These are phyloP conservation scores for Phoenix dactylifera DNA, from an alignment of 176 grass and related monocot species.

Conservation along the genomic window DNA sequence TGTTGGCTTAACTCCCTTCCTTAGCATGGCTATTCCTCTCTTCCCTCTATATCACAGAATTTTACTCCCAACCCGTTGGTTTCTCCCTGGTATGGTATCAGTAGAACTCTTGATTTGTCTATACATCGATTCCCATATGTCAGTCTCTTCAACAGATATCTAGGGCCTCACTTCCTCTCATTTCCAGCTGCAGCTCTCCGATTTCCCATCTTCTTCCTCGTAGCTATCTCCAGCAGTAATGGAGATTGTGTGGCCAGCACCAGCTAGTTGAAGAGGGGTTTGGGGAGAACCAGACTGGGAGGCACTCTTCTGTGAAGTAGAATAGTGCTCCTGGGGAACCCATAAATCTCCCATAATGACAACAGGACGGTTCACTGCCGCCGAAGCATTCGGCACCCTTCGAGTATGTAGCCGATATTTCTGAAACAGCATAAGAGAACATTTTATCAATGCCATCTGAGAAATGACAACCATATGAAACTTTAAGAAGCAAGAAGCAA, in stretches of 20 bases:
- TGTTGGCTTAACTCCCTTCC: background rate
- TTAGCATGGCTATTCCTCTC: background rate
- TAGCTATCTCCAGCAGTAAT: constrained; percentile 40
- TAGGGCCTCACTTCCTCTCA: constrained; percentile 12
- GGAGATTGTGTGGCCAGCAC: constrained; percentile 38
- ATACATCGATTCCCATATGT: background rate
- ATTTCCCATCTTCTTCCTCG: constrained; percentile 50
- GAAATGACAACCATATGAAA: background rate
- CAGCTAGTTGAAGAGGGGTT: constrained; percentile 49
- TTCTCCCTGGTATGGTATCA: background rate
- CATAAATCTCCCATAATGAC: constrained; percentile 39
- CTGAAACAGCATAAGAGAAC: constrained; percentile 35
- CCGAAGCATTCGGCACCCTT: constrained; percentile 23
- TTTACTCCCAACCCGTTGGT: background rate
- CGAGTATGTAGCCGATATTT: constrained; percentile 87
- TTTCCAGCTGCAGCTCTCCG: constrained; percentile 61
- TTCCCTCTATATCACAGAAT: background rate
- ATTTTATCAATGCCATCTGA: constrained; percentile 14
- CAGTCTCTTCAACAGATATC: constrained; percentile 11
- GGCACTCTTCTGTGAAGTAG: constrained; percentile 36
- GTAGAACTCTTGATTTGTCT: constrained; percentile 3
- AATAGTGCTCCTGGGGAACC: constrained; percentile 19
- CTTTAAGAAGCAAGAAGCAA: background rate
- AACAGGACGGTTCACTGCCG: constrained; percentile 17
- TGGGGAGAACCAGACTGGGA: constrained; percentile 68